Conservation (phyloP, 768 basidiomycete species). For the Amanita rimosa region DNA sequence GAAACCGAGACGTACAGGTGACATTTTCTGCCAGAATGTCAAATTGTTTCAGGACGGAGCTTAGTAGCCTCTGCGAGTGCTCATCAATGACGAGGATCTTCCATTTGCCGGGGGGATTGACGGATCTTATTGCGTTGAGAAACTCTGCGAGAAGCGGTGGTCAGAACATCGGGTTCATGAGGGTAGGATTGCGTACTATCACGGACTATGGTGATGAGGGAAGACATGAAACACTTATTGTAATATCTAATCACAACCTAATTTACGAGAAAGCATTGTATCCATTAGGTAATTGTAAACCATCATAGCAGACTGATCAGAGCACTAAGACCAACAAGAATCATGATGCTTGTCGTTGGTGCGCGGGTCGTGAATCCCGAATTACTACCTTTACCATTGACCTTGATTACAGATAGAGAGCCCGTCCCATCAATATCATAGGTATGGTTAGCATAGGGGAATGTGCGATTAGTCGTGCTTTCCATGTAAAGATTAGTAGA, state of each 20-base stretch:
- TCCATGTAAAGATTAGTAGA: conserved; percentile 71
- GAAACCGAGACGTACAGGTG: conserved; percentile 55
- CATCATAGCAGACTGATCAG: conserved; percentile 2
- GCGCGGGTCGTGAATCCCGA: conserved; percentile 8
- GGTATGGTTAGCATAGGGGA: conserved; percentile 39
- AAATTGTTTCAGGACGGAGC: conserved; percentile 82
- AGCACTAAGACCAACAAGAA: neutral
- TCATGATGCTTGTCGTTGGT: neutral
- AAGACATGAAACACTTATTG: conserved; percentile 20
- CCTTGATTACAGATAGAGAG: conserved; percentile 18
- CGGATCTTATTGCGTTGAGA: conserved; percentile 78
- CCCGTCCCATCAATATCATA: conserved; percentile 30
- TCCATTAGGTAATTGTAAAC: conserved; percentile 1
- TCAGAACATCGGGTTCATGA: neutral
- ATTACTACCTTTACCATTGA: conserved; percentile 10
- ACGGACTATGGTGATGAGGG: conserved; percentile 34
- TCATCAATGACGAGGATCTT: conserved; percentile 98
- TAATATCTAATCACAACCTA: neutral
- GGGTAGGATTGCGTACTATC: conserved; percentile 24
- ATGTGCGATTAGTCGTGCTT: conserved; percentile 60
- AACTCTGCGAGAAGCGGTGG: conserved; percentile 43
- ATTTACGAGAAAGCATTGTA: neutral
- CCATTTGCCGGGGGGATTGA: conserved; percentile 82
- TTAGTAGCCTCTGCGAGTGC: conserved; percentile 73
- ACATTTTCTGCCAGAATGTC: conserved; percentile 96